These are phyloP conservation scores for Fraxinus ornus DNA, from an alignment of 305 asterid genomes.

Conservation along the genomic window DNA sequence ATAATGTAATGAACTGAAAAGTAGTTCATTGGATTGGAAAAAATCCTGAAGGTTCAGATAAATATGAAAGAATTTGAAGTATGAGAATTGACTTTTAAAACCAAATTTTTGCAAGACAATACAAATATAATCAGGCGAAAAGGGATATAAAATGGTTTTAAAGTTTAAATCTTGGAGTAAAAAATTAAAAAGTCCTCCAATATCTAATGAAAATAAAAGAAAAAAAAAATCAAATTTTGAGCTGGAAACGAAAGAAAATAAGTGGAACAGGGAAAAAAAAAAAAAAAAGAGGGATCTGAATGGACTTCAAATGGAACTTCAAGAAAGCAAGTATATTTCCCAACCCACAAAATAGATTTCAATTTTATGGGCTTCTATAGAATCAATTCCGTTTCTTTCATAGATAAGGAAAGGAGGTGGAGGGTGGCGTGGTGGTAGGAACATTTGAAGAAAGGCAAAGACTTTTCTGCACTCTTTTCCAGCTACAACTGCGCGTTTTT, in stretches of 20 bases:
- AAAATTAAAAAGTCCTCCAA: neutral
- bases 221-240: too few species aligned
- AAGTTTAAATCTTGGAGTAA: neutral
- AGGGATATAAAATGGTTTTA: neutral
- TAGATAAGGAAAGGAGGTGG: neutral
- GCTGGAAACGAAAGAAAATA: neutral
- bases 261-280: neutral
- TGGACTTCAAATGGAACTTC: neutral
- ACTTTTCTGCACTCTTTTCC: neutral
- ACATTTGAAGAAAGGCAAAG: neutral
- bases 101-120: neutral
- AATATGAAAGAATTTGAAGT: neutral
- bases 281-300: neutral
- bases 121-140: neutral
- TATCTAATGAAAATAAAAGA: neutral
- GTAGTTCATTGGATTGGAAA: neutral
- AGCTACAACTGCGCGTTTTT: constrained; percentile 6
- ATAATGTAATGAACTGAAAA: neutral
- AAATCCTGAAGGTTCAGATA: neutral
- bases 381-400: neutral
- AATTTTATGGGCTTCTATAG: neutral
- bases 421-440: neutral
- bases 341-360: neutral
- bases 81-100: neutral
- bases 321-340: neutral